These are phyloP conservation scores for Xylariaceae sp. DNA, from an alignment of 2,329 filamentous ascomycete species.

Conservation along the genomic window DNA sequence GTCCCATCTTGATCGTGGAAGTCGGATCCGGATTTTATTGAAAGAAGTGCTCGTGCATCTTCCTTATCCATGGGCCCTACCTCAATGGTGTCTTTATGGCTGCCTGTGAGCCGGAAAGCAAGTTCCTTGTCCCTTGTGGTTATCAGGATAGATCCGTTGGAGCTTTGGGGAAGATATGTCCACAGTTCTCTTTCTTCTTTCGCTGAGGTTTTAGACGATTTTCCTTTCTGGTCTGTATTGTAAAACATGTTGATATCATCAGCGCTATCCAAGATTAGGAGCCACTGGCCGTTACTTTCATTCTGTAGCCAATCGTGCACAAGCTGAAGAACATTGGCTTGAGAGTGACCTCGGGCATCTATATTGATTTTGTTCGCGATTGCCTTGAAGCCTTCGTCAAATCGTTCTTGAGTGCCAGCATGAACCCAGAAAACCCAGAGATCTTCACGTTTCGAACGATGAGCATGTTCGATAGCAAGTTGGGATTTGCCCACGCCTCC, in stretches of 20 bases:
- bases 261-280: conserved; percentile 35
- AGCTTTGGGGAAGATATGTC: conserved; percentile 24
- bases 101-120: conserved; percentile 18
- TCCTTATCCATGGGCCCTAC: background rate
- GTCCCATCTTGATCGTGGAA: conserved; percentile 9
- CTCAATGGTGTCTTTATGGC: background rate
- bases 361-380: conserved; percentile 30
- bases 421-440: conserved; percentile 33
- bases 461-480: conserved; percentile 11
- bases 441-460: conserved; percentile 3
- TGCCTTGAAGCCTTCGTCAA: conserved; percentile 27
- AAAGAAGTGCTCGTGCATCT: background rate
- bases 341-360: background rate
- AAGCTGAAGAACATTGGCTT: conserved; percentile 19
- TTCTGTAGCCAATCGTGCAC: conserved; percentile 31
- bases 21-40: background rate
- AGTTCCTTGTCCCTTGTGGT: conserved; percentile 15
- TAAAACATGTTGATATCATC: conserved; percentile 31
- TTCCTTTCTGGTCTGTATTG: no score
- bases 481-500: conserved; percentile 14
- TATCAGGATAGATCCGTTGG: conserved; percentile 27
- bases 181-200: conserved; percentile 9
- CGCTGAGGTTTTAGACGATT: no score
- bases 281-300: conserved; percentile 27
- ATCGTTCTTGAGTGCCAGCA: conserved; percentile 24